Conservation (phyloP, 2,329 filamentous ascomycete genomes). For the Drechslera avenae region DNA sequence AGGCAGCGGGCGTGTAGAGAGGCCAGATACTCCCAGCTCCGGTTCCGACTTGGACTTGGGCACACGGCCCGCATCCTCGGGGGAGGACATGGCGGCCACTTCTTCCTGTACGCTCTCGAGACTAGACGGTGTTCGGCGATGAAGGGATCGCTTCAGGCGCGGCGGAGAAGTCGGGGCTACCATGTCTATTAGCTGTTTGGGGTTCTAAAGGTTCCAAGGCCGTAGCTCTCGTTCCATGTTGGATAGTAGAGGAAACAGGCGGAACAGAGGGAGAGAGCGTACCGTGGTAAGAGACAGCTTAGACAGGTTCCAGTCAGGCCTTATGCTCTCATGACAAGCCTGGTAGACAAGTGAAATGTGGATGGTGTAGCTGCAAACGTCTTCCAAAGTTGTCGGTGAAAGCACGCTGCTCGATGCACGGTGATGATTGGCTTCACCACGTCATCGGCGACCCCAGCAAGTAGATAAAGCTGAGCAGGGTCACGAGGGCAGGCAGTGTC, state of each 20-base stretch:
- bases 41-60: conserved; percentile 40
- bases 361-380: conserved; percentile 4
- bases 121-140: conserved; percentile 38
- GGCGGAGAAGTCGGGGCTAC: conserved; percentile 41
- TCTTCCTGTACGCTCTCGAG: conserved; percentile 41
- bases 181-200: conserved; percentile 32
- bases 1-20: conserved; percentile 29
- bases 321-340: conserved; percentile 35
- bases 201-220: no score
- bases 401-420: conserved; percentile 25
- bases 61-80: conserved; percentile 16
- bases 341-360: conserved; percentile 15
- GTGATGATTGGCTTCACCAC: conserved; percentile 37
- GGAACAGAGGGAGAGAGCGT: conserved; percentile 23
- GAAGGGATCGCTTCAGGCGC: conserved; percentile 29
- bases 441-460: conserved; percentile 21
- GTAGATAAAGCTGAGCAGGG: no score
- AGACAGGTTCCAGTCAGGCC: conserved; percentile 18
- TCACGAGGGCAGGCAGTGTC: no score
- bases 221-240: not conserved
- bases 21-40: conserved; percentile 34
- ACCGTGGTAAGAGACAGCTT: conserved; percentile 22
- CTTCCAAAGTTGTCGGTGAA: conserved; percentile 33
- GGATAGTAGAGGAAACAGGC: conserved; percentile 13
- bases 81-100: conserved; percentile 34